These are phyloP conservation scores for Sporothrix curviconia DNA, from an alignment of 2,329 filamentous ascomycete genomes.

Conservation along the genomic window DNA sequence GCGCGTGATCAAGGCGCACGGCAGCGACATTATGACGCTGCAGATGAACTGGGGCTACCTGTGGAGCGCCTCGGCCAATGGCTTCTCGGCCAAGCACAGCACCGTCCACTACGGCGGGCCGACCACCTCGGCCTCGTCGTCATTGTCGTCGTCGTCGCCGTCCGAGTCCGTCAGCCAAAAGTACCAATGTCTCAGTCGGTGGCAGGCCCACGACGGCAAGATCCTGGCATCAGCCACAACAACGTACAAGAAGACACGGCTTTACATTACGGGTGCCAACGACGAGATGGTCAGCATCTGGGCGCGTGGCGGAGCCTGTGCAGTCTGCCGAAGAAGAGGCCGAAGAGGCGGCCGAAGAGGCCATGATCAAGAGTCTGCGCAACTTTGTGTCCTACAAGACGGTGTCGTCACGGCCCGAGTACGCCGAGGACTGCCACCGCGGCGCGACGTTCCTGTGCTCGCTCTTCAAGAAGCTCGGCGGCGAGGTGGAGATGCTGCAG, in stretches of 20 bases:
- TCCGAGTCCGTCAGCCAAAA: constrained; percentile 50
- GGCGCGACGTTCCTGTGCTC: constrained; percentile 86
- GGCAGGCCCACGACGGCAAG: constrained; percentile 69
- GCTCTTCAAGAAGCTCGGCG: constrained; percentile 87
- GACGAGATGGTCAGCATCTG: constrained; percentile 86
- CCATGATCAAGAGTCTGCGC: constrained; percentile 64
- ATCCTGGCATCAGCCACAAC: constrained; percentile 78
- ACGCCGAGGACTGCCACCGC: constrained; percentile 83
- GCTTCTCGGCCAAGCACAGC: constrained; percentile 69
- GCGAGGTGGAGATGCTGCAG: constrained; percentile 82
- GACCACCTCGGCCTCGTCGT: constrained; percentile 21
- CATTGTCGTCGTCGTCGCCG: constrained; percentile 25
- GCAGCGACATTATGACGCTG: constrained; percentile 77
- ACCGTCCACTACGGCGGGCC: constrained; percentile 58
- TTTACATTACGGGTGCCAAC: constrained; percentile 92
- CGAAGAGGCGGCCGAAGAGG: constrained; percentile 41
- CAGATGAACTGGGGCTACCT: constrained; percentile 79
- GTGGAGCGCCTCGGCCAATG: constrained; percentile 83
- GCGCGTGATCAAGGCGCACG: constrained; percentile 74
- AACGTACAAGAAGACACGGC: constrained; percentile 61
- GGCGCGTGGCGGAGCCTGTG: constrained; percentile 55
- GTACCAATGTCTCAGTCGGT: constrained; percentile 30
- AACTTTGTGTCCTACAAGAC: constrained; percentile 91
- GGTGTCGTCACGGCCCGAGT: constrained; percentile 78
- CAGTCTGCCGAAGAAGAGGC: constrained; percentile 31